phyloP scores from a whole-genome alignment of 352 stramenopile genomes.

The Thalassiosira livingstoniorum region DNA sequence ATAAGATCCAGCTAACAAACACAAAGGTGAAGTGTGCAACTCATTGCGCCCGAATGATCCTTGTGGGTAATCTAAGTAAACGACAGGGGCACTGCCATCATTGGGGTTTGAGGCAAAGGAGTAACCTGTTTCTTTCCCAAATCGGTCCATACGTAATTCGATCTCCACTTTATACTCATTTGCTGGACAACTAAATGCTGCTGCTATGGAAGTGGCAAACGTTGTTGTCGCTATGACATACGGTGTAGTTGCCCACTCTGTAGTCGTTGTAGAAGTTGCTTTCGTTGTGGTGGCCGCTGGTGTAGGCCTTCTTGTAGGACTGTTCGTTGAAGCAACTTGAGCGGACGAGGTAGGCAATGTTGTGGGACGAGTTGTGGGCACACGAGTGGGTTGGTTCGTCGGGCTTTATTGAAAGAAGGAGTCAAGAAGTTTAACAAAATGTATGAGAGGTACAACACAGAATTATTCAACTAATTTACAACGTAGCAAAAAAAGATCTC shows the following conservation, averaged over 20 bases:
- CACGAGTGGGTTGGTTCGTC: too few species aligned
- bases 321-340: neutral
- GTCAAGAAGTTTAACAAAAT: too few species aligned
- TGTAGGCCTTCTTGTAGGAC: neutral
- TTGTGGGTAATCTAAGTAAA: conserved; percentile 15
- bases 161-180: conserved; percentile 27
- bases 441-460: too few species aligned
- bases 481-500: too few species aligned
- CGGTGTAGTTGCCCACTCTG: too few species aligned
- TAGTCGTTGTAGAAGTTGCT: neutral
- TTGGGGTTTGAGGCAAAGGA: conserved; percentile 12
- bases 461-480: too few species aligned
- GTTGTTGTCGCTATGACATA: too few species aligned
- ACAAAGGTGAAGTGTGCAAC: conserved; percentile 13
- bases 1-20: conserved; percentile 30
- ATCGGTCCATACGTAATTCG: conserved; percentile 38
- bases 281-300: neutral
- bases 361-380: too few species aligned
- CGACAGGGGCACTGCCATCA: neutral
- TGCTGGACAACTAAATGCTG: too few species aligned
- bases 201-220: too few species aligned
- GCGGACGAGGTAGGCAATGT: too few species aligned
- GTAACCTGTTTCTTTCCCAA: conserved; percentile 38
- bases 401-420: too few species aligned
- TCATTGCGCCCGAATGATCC: conserved; percentile 27